Evolutionary conservation across 2,329 filamentous ascomycete species (phyloP).

Genomic region (Cladophialophora chaetospira): DNA sequence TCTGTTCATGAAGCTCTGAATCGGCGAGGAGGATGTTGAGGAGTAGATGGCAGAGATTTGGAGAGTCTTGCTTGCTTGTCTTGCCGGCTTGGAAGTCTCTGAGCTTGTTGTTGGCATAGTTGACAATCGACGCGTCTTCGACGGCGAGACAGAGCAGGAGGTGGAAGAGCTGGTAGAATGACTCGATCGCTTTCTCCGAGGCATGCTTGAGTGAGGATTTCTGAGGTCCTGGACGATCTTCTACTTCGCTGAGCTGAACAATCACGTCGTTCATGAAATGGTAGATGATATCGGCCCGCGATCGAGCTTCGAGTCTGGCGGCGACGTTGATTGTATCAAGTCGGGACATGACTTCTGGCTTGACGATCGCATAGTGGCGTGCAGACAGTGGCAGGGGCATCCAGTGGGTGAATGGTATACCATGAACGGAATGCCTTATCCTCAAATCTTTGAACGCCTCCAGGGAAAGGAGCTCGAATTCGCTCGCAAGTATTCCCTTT

Average conservation of each 20-base stretch:
- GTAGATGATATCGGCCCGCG: slow-evolving; percentile 44
- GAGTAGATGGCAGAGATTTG: slow-evolving; percentile 54
- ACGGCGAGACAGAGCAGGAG: slow-evolving; percentile 53
- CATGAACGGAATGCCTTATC: slow-evolving; percentile 48
- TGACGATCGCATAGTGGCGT: slow-evolving; percentile 49
- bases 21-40: slow-evolving; percentile 52
- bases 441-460: slow-evolving; percentile 42
- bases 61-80: slow-evolving; percentile 46
- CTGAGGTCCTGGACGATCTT: slow-evolving; percentile 46
- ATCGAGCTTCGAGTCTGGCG: slow-evolving; percentile 31
- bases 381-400: slow-evolving; percentile 51
- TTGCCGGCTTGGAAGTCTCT: slow-evolving; percentile 43
- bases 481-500: slow-evolving; percentile 44
- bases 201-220: slow-evolving; percentile 52
- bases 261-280: slow-evolving; percentile 56
- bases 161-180: slow-evolving; percentile 57
- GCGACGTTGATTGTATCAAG: slow-evolving; percentile 36
- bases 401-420: slow-evolving; percentile 47
- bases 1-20: slow-evolving; percentile 42
- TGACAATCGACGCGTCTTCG: slow-evolving; percentile 41
- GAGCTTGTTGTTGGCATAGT: slow-evolving; percentile 46
- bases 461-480: slow-evolving; percentile 54
- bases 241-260: slow-evolving; percentile 48
- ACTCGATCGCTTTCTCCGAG: slow-evolving; percentile 57
- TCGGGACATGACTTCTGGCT: slow-evolving; percentile 31